Evolutionary conservation across 2,329 filamentous ascomycete species (phyloP).

Genomic region (Sclerotinia nivalis): DNA sequence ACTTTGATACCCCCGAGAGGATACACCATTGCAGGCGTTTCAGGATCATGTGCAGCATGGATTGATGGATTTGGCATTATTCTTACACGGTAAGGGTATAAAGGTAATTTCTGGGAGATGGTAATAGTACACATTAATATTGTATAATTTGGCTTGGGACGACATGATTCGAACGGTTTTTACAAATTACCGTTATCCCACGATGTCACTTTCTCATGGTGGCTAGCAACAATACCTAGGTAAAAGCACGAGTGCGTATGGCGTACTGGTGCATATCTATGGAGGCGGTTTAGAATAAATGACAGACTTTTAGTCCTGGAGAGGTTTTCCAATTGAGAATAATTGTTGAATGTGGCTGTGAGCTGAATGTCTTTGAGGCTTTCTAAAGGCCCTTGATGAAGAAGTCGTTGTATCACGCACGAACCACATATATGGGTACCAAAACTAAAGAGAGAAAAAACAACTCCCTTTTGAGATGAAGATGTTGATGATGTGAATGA

Average conservation of each 20-base stretch:
- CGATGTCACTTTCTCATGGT: constrained; percentile 9
- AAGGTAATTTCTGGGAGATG: not conserved
- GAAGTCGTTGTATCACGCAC: not conserved
- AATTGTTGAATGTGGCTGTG: not conserved
- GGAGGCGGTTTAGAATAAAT: constrained; percentile 23
- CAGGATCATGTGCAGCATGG: constrained; percentile 78
- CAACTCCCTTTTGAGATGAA: no score
- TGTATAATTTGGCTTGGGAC: constrained; percentile 24
- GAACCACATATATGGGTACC: not conserved
- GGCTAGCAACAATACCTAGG: constrained; percentile 14
- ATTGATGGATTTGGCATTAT: constrained; percentile 84
- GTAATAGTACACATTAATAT: constrained; percentile 4
- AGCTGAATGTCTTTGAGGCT: not conserved
- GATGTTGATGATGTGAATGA: not conserved
- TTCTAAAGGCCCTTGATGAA: not conserved
- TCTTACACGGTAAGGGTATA: constrained; percentile 57
- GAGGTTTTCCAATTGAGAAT: not conserved
- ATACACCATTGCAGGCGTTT: constrained; percentile 84
- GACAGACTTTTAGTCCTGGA: not conserved
- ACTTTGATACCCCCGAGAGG: constrained; percentile 86
- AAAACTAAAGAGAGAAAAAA: no score
- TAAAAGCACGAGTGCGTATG: constrained; percentile 13
- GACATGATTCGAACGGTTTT: constrained; percentile 10
- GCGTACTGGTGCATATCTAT: constrained; percentile 15
- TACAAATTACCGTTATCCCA: constrained; percentile 9